Evolutionary conservation across 352 stramenopile species (phyloP), one percentile per base, ranked within the genome.

Genomic region (Pythium utonaiense): DNA sequence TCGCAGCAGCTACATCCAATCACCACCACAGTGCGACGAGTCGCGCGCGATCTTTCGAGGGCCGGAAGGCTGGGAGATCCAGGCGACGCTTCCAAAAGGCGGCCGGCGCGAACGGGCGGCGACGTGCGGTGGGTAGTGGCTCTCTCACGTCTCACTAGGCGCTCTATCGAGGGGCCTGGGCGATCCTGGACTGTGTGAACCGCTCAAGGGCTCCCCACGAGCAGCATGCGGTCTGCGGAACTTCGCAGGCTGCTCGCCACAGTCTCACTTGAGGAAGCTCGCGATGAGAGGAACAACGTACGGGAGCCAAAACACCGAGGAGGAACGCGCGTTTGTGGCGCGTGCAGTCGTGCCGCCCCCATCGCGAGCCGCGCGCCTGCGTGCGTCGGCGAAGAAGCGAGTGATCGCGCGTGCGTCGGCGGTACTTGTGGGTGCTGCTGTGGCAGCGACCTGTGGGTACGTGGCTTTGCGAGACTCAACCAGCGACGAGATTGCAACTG

Each of bases 231-330:
- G 28, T 5, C 28, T 33, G 5, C 9, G 28, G 5, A 10, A 33
- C 28, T 33, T 33, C 28, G 28, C 5, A 33, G 9, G 28, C 5
- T 9, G 28, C 9, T 5, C 9, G 40, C 22, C 4, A 6, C 40
- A 21, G 40, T 47, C 40, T 47, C 40, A 47, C 27, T 52, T 36
- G 24, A 17, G 9, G 45, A 36, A 12, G 0, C 8, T 12, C 21
- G 24, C 41, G 30, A 59, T 47, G 10, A 61, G 57, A 40, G 25
- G 36, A 27, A 24, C 34, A 7, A 36, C 50, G 27, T 69, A 69
- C 33, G 62, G 62, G 28, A 69, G 55, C 62, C 31, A 57, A 21
- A 63, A 69, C 33, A 38, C 28, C 6, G 62, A 69, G 27, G 62
- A 69, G 24, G 50, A 60, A 61, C 55, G 21, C 31, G 55, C 50